These are phyloP conservation scores for Rubroboletus satanas DNA, from an alignment of 768 basidiomycete genomes.

Conservation along the genomic window DNA sequence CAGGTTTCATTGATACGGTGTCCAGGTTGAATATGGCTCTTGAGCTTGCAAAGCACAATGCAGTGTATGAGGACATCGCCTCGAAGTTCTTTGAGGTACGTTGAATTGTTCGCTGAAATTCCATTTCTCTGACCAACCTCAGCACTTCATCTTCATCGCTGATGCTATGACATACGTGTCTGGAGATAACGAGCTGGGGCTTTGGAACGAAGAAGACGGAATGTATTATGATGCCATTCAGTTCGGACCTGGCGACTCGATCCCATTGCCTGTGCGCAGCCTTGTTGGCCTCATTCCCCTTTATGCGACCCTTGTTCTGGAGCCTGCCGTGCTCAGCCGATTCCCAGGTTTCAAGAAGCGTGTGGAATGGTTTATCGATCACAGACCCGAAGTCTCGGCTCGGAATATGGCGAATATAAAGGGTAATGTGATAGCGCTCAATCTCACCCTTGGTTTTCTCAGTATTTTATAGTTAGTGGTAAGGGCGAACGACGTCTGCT, in stretches of 20 bases:
- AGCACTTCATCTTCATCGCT: conserved; percentile 98
- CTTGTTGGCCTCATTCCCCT: conserved; percentile 97
- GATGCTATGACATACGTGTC: conserved; percentile 95
- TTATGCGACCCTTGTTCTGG: conserved; percentile 91
- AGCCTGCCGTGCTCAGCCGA: conserved; percentile 81
- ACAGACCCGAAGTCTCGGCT: conserved; percentile 80
- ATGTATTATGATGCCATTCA: conserved; percentile 99
- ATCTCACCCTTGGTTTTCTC: neutral
- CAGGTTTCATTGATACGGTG: conserved; percentile 1
- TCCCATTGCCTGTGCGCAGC: conserved; percentile 90
- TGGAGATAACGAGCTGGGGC: conserved; percentile 71
- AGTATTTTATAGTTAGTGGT: conserved; percentile 43
- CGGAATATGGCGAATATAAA: conserved; percentile 98
- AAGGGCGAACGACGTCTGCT: conserved; percentile 84
- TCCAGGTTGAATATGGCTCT: conserved; percentile 92
- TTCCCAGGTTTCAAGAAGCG: conserved; percentile 99
- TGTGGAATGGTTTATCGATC: conserved; percentile 97
- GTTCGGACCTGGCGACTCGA: conserved; percentile 73
- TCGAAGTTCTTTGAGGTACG: conserved; percentile 92
- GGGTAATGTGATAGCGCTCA: conserved; percentile 39
- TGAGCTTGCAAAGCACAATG: conserved; percentile 95
- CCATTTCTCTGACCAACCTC: conserved; percentile 16
- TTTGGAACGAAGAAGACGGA: conserved; percentile 97
- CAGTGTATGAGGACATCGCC: conserved; percentile 97
- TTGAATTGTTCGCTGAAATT: neutral